Evolutionary conservation across 2,329 filamentous ascomycete species (phyloP), one percentile per base, ranked within the genome.

Genomic region (Pseudonectria foliicola): DNA sequence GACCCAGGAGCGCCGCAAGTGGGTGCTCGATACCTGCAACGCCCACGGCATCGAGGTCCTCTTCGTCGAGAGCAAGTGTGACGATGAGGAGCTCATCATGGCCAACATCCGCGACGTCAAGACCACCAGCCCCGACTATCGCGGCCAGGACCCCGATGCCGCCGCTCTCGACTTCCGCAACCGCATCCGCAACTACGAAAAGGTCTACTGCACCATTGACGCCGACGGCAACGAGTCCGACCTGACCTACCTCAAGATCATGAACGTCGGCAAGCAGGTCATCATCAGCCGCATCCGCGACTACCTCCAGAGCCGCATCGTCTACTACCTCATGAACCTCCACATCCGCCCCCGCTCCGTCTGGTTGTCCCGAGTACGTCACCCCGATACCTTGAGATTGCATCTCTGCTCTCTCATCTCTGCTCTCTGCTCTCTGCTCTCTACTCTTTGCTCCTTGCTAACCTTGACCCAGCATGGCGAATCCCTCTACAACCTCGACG

Each of bases 231-330:
- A 93, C 45, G 90, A 96, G 68, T 78, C 76, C 49, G 73, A 90
- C 49, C 77, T 92, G 52, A 95, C 92, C 25, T 98, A 95, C 57
- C 82, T 96, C 57, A 96, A 98, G 66, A 83, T 98, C 56, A 93
- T 96, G 72, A 82, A 98, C 55, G 87, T 96, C 10, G 89, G 92
- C 39, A 86, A 86, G 49, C 87, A 94, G 55, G 89, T 96, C 56
- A 92, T 96, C 55, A 96, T 98, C 74, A 98, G 96, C 66, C 82
- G 85, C 56, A 95, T 98, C 54, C 82, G 88, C 57, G 92, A 98
- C 62, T 98, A 98, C 56, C 72, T 98, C 18, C 92, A 95, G 60
- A 95, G 87, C 60, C 82, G 92, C 38, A 82, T 98, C 29, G 90
- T 98, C 29, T 98, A 98, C 64, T 98, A 95, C 59, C 77, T 96